phyloP scores from a whole-genome alignment of 805 yeast species.

The Isabelozyma heimii region DNA sequence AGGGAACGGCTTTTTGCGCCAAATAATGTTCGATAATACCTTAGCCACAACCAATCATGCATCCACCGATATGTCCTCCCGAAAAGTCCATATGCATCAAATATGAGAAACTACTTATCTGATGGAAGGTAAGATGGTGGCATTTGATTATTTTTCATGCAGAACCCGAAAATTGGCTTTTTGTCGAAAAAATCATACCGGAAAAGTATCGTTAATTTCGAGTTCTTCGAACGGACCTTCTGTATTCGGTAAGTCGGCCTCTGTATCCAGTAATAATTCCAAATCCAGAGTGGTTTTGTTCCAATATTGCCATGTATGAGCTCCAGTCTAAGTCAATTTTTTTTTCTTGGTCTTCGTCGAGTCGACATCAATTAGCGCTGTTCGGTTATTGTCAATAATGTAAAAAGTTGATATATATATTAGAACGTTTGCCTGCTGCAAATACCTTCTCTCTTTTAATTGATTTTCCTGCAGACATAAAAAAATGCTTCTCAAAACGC shows the following conservation, averaged over 20 bases:
- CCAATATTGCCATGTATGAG: neutral
- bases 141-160: neutral
- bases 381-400: neutral
- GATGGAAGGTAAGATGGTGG: neutral
- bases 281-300: neutral
- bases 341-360: too few relatives aligned
- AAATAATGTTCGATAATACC: neutral
- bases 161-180: neutral
- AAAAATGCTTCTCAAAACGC: neutral
- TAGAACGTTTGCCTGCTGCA: neutral
- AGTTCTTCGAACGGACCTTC: neutral
- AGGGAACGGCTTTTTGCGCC: neutral
- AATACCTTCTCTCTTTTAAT: neutral
- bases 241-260: neutral
- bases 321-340: neutral
- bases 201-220: too few relatives aligned
- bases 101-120: neutral
- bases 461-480: neutral
- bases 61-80: neutral
- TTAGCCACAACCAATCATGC: neutral
- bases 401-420: neutral
- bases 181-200: too few relatives aligned
- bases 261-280: neutral
- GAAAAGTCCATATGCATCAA: neutral
- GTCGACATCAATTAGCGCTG: too few relatives aligned